These are phyloP conservation scores for Pyrenophora teres DNA, from an alignment of 2,329 filamentous ascomycete genomes.

Conservation along the genomic window DNA sequence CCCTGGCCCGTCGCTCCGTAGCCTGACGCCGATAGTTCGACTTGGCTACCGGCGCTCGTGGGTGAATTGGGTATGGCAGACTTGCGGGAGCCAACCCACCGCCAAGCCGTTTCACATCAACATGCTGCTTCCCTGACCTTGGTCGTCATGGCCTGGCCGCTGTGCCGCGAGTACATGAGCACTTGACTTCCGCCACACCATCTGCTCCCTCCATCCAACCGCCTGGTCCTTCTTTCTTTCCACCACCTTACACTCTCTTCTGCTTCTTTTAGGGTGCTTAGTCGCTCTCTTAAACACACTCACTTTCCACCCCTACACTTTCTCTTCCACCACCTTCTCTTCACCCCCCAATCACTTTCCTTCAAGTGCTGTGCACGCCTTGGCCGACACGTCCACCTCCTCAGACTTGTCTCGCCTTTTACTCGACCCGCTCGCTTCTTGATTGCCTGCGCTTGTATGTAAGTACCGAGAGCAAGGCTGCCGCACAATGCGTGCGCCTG, in stretches of 20 bases:
- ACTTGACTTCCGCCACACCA: conserved; percentile 20
- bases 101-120: conserved; percentile 48
- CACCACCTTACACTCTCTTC: conserved; percentile 22
- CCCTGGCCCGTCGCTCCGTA: not conserved
- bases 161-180: conserved; percentile 39
- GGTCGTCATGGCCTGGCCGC: conserved; percentile 31
- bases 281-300: conserved; percentile 19
- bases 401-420: conserved; percentile 28
- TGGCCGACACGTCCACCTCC: conserved; percentile 39
- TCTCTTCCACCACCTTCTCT: conserved; percentile 13
- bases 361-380: conserved; percentile 47
- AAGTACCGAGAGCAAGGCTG: conserved; percentile 26
- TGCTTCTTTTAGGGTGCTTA: conserved; percentile 40
- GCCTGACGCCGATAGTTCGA: conserved; percentile 1
- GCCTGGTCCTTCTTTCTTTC: conserved; percentile 30
- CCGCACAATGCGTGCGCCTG: conserved; percentile 19
- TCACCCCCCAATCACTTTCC: conserved; percentile 21
- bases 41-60: conserved; percentile 30
- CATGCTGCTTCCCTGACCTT: conserved; percentile 39
- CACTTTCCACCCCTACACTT: conserved; percentile 16
- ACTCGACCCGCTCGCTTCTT: conserved; percentile 35
- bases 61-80: conserved; percentile 32
- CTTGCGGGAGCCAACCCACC: conserved; percentile 32
- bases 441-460: conserved; percentile 42
- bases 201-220: conserved; percentile 9